Evolutionary conservation across 352 stramenopile species (phyloP).

Genomic region (Phytophthora ramorum): DNA sequence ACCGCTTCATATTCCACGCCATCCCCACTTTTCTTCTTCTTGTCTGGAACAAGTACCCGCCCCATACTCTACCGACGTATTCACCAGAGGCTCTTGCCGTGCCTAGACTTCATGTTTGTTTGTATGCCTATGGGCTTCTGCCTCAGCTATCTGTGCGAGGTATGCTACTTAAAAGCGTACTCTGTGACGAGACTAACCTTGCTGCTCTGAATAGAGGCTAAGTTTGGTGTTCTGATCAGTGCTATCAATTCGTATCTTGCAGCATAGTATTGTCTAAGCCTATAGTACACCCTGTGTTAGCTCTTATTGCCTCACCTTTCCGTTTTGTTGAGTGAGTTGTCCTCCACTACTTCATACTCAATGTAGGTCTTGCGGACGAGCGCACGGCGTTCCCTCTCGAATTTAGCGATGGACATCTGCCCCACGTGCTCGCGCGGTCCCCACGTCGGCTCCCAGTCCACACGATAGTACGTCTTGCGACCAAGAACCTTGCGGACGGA

Average conservation of each 20-base stretch:
- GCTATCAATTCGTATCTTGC: background rate
- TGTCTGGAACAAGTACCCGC: background rate
- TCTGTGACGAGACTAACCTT: slow-evolving; percentile 15
- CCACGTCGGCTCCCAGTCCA: slow-evolving; percentile 31
- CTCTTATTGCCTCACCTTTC: background rate
- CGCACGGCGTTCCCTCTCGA: slow-evolving; percentile 15
- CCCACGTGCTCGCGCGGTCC: slow-evolving; percentile 17
- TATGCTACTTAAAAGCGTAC: slow-evolving; percentile 11
- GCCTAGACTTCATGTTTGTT: slow-evolving; percentile 4
- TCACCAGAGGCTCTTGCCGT: background rate
- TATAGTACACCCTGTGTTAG: slow-evolving; percentile 6
- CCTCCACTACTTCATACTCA: slow-evolving; percentile 27
- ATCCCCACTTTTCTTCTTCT: background rate
- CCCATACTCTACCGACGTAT: too few species aligned
- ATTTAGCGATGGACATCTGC: slow-evolving; percentile 14
- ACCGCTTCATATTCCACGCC: background rate
- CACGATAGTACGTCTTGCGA: slow-evolving; percentile 21
- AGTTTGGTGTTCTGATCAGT: slow-evolving; percentile 18
- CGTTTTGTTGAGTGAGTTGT: slow-evolving; percentile 24
- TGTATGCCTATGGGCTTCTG: slow-evolving; percentile 9
- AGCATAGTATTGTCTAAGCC: background rate
- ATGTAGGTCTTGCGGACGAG: slow-evolving; percentile 31
- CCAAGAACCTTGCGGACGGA: background rate
- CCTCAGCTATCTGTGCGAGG: background rate
- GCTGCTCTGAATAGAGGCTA: slow-evolving; percentile 11